Conservation (phyloP, 257 asterid species). For the Plantago major region DNA sequence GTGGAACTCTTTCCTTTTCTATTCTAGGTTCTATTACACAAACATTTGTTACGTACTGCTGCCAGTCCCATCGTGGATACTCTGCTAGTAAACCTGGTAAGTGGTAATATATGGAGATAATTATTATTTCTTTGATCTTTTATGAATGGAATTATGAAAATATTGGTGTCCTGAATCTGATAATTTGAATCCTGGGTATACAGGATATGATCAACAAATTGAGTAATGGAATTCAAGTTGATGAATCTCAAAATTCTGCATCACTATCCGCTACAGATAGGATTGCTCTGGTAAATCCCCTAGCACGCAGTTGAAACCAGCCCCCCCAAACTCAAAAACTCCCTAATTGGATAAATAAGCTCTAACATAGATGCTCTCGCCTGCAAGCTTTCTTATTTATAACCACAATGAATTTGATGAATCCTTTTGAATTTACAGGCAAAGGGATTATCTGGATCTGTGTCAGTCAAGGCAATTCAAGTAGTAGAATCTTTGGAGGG, state of each 20-base stretch:
- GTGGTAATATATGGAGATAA: conserved; percentile 21
- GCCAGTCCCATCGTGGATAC: conserved; percentile 72
- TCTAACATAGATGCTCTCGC: conserved; percentile 14
- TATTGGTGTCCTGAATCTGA: conserved; percentile 17
- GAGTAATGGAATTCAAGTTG: conserved; percentile 70
- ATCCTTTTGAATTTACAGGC: conserved; percentile 44
- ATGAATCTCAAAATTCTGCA: conserved; percentile 50
- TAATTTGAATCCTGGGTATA: conserved; percentile 19
- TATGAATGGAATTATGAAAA: conserved; percentile 12
- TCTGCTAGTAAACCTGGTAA: conserved; percentile 71
- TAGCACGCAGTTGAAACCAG: background rate
- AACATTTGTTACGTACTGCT: conserved; percentile 80
- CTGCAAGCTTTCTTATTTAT: conserved; percentile 18
- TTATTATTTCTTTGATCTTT: conserved; percentile 13
- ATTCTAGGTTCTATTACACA: conserved; percentile 69
- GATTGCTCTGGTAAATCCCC: conserved; percentile 50
- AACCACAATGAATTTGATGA: conserved; percentile 10
- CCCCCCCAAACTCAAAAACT: too few species aligned
- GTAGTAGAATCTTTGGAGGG: conserved; percentile 83
- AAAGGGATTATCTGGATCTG: conserved; percentile 59
- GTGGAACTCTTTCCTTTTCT: conserved; percentile 17
- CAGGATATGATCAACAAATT: conserved; percentile 76
- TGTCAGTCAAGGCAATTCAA: conserved; percentile 57
- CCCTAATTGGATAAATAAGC: background rate
- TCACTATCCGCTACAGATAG: conserved; percentile 65